Percentiles rank a stretch among this genome's conserved stretches.
These are phyloP conservation scores for Boletus fagicola DNA, from an alignment of 768 basidiomycete genomes.

Conservation along the genomic window DNA sequence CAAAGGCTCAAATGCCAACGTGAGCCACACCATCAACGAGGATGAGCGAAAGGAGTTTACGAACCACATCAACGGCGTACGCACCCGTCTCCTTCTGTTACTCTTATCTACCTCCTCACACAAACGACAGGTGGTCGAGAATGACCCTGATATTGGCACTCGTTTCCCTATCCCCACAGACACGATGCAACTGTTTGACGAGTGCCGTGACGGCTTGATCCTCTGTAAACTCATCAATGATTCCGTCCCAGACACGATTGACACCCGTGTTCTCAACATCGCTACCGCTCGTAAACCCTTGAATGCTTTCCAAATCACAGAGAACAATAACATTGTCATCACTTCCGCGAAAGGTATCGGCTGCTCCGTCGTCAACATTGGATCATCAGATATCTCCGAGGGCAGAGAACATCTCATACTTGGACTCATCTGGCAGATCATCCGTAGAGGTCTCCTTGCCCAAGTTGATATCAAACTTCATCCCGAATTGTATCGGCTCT, in stretches of 20 bases:
- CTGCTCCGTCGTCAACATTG: constrained; percentile 98
- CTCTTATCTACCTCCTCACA: constrained; percentile 9
- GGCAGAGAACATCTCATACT: constrained; percentile 96
- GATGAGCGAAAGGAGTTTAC: constrained; percentile 95
- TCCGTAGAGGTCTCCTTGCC: constrained; percentile 85
- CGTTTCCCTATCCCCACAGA: constrained; percentile 91
- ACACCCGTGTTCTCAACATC: constrained; percentile 96
- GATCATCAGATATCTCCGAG: constrained; percentile 87
- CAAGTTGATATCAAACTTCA: constrained; percentile 99
- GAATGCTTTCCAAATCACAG: constrained; percentile 98
- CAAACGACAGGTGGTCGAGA: constrained; percentile 73
- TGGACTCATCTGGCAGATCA: constrained; percentile 98
- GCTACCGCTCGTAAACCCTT: constrained; percentile 75
- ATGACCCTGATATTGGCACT: constrained; percentile 78
- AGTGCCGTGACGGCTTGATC: constrained; percentile 91
- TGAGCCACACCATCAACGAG: constrained; percentile 96
- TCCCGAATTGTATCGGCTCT: constrained; percentile 92
- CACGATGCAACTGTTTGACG: constrained; percentile 98
- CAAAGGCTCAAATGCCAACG: constrained; percentile 91
- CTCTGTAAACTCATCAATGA: constrained; percentile 99
- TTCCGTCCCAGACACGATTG: constrained; percentile 98
- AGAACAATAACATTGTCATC: constrained; percentile 99
- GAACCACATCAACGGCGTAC: constrained; percentile 94
- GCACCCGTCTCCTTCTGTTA: constrained; percentile 27
- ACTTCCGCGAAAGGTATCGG: constrained; percentile 97